phyloP scores from a whole-genome alignment of 2,329 filamentous ascomycete genomes.

The Fusarium sp. region DNA sequence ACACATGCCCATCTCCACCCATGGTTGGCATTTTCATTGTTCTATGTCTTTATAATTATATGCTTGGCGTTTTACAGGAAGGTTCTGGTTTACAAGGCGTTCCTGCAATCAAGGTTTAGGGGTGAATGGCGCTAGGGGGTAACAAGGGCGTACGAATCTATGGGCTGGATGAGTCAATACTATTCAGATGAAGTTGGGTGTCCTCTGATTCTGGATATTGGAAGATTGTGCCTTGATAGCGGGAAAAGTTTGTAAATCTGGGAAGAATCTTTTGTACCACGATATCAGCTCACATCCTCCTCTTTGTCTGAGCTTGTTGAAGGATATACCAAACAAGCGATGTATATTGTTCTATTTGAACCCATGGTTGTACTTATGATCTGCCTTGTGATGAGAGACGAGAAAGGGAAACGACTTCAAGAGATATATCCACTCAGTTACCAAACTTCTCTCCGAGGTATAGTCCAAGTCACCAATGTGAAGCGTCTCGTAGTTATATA shows the following conservation, averaged over 20 bases:
- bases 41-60: slow-evolving; percentile 2
- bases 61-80: slow-evolving; percentile 18
- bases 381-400: background rate
- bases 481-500: background rate
- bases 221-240: slow-evolving; percentile 9
- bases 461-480: background rate
- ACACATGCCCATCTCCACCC: background rate
- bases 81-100: slow-evolving; percentile 22
- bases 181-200: background rate
- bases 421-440: background rate
- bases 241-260: slow-evolving; percentile 14
- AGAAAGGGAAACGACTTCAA: background rate
- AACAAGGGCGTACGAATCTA: slow-evolving; percentile 3
- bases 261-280: slow-evolving; percentile 21
- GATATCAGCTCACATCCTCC: slow-evolving; percentile 23
- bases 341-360: background rate
- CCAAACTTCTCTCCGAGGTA: background rate
- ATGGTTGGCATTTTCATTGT: slow-evolving; percentile 1
- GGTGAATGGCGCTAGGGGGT: background rate
- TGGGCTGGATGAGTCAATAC: background rate
- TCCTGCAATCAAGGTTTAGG: slow-evolving; percentile 11
- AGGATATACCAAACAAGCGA: slow-evolving; percentile 12
- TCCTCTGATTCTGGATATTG: background rate
- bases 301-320: slow-evolving; percentile 25
- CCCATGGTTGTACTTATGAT: background rate